These are phyloP conservation scores for Erodium maritimum DNA, from an alignment of 345 rosid species.

Conservation along the genomic window DNA sequence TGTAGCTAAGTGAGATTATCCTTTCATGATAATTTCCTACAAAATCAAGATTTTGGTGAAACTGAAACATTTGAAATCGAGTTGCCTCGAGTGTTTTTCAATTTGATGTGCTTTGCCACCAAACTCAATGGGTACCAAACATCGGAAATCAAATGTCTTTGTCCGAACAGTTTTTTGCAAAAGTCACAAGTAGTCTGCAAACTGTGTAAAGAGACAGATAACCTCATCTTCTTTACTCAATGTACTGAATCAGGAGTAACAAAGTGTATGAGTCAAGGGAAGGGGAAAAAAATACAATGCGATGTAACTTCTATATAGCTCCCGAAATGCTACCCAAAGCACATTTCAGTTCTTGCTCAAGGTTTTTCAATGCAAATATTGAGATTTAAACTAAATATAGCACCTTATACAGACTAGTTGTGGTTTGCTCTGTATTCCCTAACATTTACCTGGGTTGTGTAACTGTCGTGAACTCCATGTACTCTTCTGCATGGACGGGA, in stretches of 20 bases:
- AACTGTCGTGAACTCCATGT: constrained; percentile 87
- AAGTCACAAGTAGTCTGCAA: neutral
- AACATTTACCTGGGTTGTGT: constrained; percentile 27
- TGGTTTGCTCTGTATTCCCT: constrained; percentile 7
- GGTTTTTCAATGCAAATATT: neutral
- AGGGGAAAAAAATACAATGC: too few relatives aligned
- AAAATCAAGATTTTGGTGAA: too few relatives aligned
- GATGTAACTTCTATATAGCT: neutral
- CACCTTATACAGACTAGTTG: neutral
- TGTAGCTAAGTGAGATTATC: too few relatives aligned
- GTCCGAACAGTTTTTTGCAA: too few relatives aligned
- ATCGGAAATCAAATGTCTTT: too few relatives aligned
- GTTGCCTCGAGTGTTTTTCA: too few relatives aligned
- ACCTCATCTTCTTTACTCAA: neutral
- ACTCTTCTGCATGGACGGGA: constrained; percentile 37
- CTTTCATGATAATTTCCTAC: too few relatives aligned
- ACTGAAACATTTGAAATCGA: too few relatives aligned
- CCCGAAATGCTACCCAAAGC: neutral
- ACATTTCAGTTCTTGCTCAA: neutral
- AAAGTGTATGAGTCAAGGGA: too few relatives aligned
- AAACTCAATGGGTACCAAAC: too few relatives aligned
- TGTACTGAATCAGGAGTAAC: constrained; percentile 1
- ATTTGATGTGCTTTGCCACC: too few relatives aligned
- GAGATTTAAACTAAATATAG: neutral
- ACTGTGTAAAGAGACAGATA: neutral